Base-by-base conservation (phyloP, 176 grass and related monocot species). In the maize (Zea mays) region DNA sequence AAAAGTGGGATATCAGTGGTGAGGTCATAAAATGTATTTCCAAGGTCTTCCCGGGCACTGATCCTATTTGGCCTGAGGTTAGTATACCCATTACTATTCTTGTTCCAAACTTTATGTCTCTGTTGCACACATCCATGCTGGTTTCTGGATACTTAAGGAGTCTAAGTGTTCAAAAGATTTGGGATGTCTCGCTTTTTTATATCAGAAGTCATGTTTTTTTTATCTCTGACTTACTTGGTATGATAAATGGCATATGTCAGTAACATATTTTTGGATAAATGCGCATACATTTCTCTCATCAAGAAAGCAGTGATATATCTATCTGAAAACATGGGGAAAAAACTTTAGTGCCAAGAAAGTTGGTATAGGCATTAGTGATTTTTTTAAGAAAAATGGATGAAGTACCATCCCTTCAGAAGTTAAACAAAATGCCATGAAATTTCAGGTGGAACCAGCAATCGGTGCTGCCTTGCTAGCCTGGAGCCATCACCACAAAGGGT, bases 11-110 rank as follows among this genome's bases (percentile, higher is more conserved):
- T 77, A 95, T 95, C 48, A 91, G 92, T 6, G 87, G 79, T 10
- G 86, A 99, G 85, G 96, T 99, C 55, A 76, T 89, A 69, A 85
- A 90, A 51, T 90, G 92, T 79, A 85, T 99, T 67, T 95, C 90
- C 39, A 81, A 93, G 81, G 67, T 95, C 62, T 99, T 85, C 47
- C 90, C 90, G 13, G 92, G 96, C 40, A 82, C 85, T 6, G 63
- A 85, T 73, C 85, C 87, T 76, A 86, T 95, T 86, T 86, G 82
- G 68, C 96, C 96, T 37, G 77, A 99, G 89, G 92, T 98, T 47
- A 61, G 86, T 81, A 37, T 67, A 71, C 41, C 33, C 16, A 10
- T 41, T 76, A 63, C 49, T 76, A 42, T 73, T 17, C 70, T 5
- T 79, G 9, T 79, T 52, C n/a, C 12, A 12, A 75, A 63, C 8